Base-by-base conservation (phyloP, 345 rosid species). In the Arabidopsis thaliana region DNA sequence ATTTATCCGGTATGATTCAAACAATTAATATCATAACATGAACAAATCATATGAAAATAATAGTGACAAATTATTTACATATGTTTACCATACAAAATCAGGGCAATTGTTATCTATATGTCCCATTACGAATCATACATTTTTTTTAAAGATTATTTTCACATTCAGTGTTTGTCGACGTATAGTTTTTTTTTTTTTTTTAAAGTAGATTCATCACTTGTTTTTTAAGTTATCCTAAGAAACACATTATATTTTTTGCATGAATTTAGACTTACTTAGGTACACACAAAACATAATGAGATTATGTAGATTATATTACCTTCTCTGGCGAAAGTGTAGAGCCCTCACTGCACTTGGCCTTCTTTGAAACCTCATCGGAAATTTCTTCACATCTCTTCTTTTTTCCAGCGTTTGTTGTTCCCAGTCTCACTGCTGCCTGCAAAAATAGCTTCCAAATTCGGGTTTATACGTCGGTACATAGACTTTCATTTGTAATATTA, bases 331-430 rank as follows among this genome's bases (percentile, higher is more conserved):
- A 84, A 69, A 82, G 82, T 40, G 85, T 58, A 57, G 91, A 82
- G 74, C 51, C 82, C 1, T 45, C 87, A 8, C 81, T 85, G 22
- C 78, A 83, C 79, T 86, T 90, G 33, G 93, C 74, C 66, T 87
- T 89, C 61, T 86, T 89, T 7, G 58, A 60, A 32, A 65, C 78
- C 38, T 82, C 73, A 25, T 85, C 88, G 16, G 89, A 80, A 65
- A 50, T 69, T 51, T 86, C 88, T 67, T 87, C 88, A 32, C 63
- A 75, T 85, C 88, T 83, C 80, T 84, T 93, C 84, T 84, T 93
- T 81, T 87, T 89, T 14, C 84, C 88, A 61, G 85, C 88, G 48
- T 69, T 86, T 63, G 85, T 62, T 44, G 38, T 51, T 62, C 83
- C 91, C 36, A 75, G 78, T 44, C 86, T 82, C 59, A 76, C 72